Base-by-base conservation (phyloP, 1,284 basidiomycete genomes). In the Uromyces viciae-fabae region DNA sequence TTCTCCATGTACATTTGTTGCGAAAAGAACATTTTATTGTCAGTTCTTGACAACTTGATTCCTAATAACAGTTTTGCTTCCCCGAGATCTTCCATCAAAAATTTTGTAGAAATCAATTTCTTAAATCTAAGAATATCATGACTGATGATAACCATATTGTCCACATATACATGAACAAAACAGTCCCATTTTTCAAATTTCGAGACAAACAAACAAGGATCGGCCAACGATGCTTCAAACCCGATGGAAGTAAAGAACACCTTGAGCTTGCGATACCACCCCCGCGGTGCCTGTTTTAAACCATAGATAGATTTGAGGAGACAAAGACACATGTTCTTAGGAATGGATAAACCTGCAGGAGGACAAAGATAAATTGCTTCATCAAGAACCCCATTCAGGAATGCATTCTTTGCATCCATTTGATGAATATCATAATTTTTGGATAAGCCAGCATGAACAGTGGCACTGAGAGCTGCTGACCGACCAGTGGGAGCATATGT, bases 281-380 rank as follows among this genome's bases (percentile, higher is more conserved):
- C 40, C 46, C 49, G 40, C 2, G 71, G 71, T 28, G 71, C 19
- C 33, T 73, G 71, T 52, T 73, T 73, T 28, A 73, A 31, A 33
- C 71, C 71, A 52, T 73, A 73, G 3, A 69, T 64, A 3, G 66
- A 40, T 69, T 69, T 69, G 22, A 40, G 38, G 4, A 69, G 66
- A 15, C 31, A 15, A 22, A 40, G 22, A 42, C 66, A 69, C 14
- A n/a, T 40, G 2, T 31, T 31, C 3, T 3, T 3, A 31, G 28
- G 28, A 3, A 64, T 9, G n/a, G 9, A 3, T 3, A 69, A 25
- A 2, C 66, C 66, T n/a, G 38, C 4, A 2, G 66, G 66, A 3
- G 8, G 22, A 3, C 42, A 19, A 11, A 69, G 66, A 42, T 69
- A 69, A 5, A 69, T 17, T 25, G 9, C 7, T 69, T 69, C 66